A percentile compares a stretch with the other conserved stretches of the same genome.
These are phyloP conservation scores for Pestalotiopsis sp. DNA, from an alignment of 2,329 filamentous ascomycete species.

Conservation along the genomic window DNA sequence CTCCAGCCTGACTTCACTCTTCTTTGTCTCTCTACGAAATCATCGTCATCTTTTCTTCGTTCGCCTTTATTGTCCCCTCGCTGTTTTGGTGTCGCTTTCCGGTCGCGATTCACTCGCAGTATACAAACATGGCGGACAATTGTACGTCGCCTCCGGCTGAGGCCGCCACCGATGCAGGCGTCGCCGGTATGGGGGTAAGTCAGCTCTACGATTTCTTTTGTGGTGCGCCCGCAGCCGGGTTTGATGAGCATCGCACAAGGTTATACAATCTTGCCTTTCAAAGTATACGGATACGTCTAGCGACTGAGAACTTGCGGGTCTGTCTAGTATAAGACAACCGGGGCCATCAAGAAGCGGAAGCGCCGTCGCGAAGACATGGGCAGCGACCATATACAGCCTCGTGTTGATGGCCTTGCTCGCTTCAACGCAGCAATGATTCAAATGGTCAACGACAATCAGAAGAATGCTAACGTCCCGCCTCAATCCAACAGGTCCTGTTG, in stretches of 20 bases:
- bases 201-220: background rate
- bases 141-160: conserved; percentile 40
- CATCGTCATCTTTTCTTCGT: background rate
- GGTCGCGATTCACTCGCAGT: background rate
- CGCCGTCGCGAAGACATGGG: too few species aligned
- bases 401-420: too few species aligned
- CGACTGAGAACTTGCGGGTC: background rate
- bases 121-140: conserved; percentile 22
- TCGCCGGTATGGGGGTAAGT: conserved; percentile 53
- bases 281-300: background rate
- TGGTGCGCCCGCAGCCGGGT: background rate
- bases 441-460: too few species aligned
- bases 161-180: conserved; percentile 47
- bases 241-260: background rate
- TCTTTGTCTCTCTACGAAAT: background rate
- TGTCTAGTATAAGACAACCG: too few species aligned
- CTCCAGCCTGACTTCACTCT: background rate
- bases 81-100: background rate
- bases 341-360: too few species aligned
- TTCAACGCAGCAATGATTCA: too few species aligned
- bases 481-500: conserved; percentile 52
- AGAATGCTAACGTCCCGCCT: too few species aligned
- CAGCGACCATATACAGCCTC: too few species aligned
- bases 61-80: background rate
- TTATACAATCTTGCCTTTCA: background rate